phyloP scores from a whole-genome alignment of 2,329 filamentous ascomycete genomes.

The Fusarium sp. region DNA sequence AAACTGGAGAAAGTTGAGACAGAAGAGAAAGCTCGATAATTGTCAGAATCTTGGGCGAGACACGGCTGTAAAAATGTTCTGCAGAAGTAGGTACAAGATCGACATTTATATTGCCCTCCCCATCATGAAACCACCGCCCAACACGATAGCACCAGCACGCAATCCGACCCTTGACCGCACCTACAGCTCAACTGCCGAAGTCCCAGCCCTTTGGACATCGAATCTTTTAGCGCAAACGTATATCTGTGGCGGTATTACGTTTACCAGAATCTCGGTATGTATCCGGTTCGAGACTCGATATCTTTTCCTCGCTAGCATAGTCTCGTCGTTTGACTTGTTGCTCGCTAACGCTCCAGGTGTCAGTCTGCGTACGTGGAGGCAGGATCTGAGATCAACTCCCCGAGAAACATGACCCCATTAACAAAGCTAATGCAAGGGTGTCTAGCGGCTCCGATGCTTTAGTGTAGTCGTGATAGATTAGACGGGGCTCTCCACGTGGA shows the following conservation, averaged over 20 bases:
- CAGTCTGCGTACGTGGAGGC: background rate
- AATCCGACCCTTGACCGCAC: conserved; percentile 11
- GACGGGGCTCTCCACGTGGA: conserved; percentile 16
- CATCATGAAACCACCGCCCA: background rate
- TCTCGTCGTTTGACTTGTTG: background rate
- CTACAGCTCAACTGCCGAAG: conserved; percentile 13
- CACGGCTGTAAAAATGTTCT: background rate
- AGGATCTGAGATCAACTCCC: conserved; percentile 10
- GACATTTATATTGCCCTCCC: conserved; percentile 33
- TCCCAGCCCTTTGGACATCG: background rate
- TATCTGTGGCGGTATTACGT: conserved; percentile 16
- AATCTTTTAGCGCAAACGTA: conserved; percentile 19
- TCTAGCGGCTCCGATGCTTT: conserved; percentile 6
- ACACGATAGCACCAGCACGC: conserved; percentile 15
- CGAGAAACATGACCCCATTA: background rate
- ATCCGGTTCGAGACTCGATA: background rate
- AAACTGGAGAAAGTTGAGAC: background rate
- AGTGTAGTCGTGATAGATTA: background rate
- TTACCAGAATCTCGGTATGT: background rate
- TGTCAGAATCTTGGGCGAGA: background rate
- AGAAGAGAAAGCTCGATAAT: background rate
- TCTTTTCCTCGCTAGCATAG: background rate
- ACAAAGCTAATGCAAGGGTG: background rate
- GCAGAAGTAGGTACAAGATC: conserved; percentile 7
- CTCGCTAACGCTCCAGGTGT: background rate